Base-by-base conservation (phyloP, 1,284 basidiomycete genomes). In the Caloboletus firmus region DNA sequence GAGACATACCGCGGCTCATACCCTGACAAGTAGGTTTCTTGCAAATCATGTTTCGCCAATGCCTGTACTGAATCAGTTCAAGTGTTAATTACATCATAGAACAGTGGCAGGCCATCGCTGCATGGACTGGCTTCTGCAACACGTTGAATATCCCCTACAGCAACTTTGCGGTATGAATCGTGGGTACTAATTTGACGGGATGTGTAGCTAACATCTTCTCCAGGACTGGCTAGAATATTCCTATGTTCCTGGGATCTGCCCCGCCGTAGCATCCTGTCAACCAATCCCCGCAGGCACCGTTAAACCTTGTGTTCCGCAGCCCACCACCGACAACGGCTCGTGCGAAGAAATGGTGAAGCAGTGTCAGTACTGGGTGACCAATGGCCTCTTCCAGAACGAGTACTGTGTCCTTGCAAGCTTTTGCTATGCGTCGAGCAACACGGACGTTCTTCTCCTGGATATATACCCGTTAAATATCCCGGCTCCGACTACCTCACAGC, bases 201-300 rank as follows among this genome's bases (percentile, higher is more conserved):
- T 1, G 5, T 12, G 0, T 51, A 4, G 5, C 42, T 53, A 3
- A 51, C 26, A 45, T 26, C 1, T 34, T 36, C n/a, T 41, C 7
- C 18, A 62, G 63, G 63, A 63, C 30, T 66, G 62, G 62, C 31
- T 63, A 18, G 53, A 64, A 20, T 63, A 66, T 51, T 64, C 64
- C 4, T 49, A 59, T n/a, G 26, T 49, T 22, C 48, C 64, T 15
- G 64, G 64, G 9, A 49, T 57, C n/a, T 64, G 62, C 15, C 46
- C 46, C 7, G 57, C 58, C 3, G 31, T 43, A 2, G 13, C 44
- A 8, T 48, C 59, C 30, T 51, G 59, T 49, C 13, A 50, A 32
- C 10, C 41, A 28, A 22, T 43, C 20, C 6, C 39, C 26, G 56
- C 31, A 40, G 52, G 32, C 4, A 26, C 32, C 12, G 4, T 18